phyloP scores from a whole-genome alignment of 1,139 yeast genomes.

The Candida sojae region DNA sequence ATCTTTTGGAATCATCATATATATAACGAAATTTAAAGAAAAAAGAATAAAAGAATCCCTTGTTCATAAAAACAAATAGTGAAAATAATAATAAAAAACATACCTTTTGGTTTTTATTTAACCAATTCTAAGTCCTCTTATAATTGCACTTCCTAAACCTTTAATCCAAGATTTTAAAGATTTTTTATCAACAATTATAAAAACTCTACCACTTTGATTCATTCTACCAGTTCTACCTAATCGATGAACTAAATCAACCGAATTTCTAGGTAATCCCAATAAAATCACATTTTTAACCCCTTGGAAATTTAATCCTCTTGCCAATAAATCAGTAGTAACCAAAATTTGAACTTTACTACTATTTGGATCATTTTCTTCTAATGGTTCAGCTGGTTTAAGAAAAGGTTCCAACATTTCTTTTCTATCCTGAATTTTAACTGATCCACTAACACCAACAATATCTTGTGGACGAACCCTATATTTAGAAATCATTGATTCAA shows the following conservation, averaged over 20 bases:
- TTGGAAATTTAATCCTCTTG: slow-evolving; percentile 86
- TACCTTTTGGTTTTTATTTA: slow-evolving; percentile 14
- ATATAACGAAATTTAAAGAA: not conserved
- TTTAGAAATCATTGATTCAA: slow-evolving; percentile 48
- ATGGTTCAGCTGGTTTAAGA: slow-evolving; percentile 53
- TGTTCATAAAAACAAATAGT: slow-evolving; percentile 1
- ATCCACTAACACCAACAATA: slow-evolving; percentile 64
- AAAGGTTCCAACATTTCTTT: slow-evolving; percentile 58
- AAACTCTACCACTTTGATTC: slow-evolving; percentile 86
- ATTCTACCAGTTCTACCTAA: slow-evolving; percentile 95
- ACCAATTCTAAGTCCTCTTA: slow-evolving; percentile 49
- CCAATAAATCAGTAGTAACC: slow-evolving; percentile 86
- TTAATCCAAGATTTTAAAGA: slow-evolving; percentile 78
- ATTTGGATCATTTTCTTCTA: slow-evolving; percentile 31
- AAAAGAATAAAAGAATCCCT: not conserved
- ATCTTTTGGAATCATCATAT: slow-evolving; percentile 29
- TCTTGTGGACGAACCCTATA: slow-evolving; percentile 57
- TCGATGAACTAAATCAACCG: slow-evolving; percentile 87
- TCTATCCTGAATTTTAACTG: slow-evolving; percentile 61
- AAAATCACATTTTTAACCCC: slow-evolving; percentile 81
- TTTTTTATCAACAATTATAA: slow-evolving; percentile 66
- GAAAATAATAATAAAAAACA: slow-evolving; percentile 5
- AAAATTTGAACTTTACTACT: slow-evolving; percentile 55
- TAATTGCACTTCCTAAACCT: slow-evolving; percentile 74
- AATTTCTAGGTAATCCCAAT: slow-evolving; percentile 81